phyloP scores from a whole-genome alignment of 202 grass and related monocot species.

The Schoenoplectus triqueter region DNA sequence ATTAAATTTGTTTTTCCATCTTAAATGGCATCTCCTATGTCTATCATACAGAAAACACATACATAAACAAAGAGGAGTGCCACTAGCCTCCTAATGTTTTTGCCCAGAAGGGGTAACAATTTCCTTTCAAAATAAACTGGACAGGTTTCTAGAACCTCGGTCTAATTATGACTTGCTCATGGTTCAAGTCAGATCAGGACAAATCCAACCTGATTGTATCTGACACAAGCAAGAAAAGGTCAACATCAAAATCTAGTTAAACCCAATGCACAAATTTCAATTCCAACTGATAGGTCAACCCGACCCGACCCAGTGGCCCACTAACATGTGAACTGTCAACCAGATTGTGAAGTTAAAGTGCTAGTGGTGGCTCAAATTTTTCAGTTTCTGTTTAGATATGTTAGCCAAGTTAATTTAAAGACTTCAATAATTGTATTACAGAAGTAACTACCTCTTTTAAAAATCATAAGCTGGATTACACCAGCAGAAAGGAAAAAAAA shows the following conservation, averaged over 20 bases:
- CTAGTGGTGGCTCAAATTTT: neutral
- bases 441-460: neutral
- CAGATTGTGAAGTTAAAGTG: neutral
- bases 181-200: neutral
- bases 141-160: neutral
- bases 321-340: neutral
- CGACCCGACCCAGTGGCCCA: neutral
- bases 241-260: neutral
- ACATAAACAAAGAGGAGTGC: neutral
- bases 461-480: neutral
- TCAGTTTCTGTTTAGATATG: neutral
- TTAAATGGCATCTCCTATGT: neutral
- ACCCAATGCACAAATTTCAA: neutral
- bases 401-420: neutral
- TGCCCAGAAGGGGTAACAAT: neutral
- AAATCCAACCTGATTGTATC: neutral
- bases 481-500: neutral
- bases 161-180: neutral
- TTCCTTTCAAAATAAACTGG: neutral
- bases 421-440: neutral
- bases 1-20: neutral
- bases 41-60: slow-evolving; percentile 1
- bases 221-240: neutral
- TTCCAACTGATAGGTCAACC: neutral
- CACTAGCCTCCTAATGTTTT: neutral